Base-by-base conservation (phyloP, 257 asterid species). In the Nicotiana sylvestris region DNA sequence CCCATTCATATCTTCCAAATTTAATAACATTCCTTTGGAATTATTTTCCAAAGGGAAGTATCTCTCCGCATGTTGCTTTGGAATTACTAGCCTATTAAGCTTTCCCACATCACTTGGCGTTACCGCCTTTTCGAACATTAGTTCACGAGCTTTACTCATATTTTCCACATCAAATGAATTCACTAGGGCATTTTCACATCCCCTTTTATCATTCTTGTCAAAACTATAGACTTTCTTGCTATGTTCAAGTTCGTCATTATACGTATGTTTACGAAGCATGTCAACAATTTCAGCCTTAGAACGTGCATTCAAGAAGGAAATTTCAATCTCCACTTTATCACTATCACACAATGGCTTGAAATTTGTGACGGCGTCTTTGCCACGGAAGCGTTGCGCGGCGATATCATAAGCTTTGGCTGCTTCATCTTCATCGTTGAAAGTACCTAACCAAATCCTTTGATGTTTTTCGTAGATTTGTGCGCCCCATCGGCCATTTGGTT, bases 401-500 rank as follows among this genome's bases (percentile, higher is more conserved):
- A 89, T 86, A 87, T 92, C 95, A 86, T 92, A 91, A 17, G 91
- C 91, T 16, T 86, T 81, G 12, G 92, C 95, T 5, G 95, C 97
- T 27, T 90, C 95, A 2, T 89, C 89, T 13, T 92, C 97, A n/a
- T 86, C 89, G 65, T 89, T 91, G 89, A 90, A 92, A 4, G 95
- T 92, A 4, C 97, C 95, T 0, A 91, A 65, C 93, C 94, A 91
- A 11, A 91, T 93, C 25, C 94, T 13, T 17, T 92, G 98, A 83
- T 94, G 98, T 82, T 93, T 96, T 62, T 92, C 98, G 85, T 92
- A 94, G 82, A 95, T 95, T 88, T 95, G 99, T 0, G 98, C 98
- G 3, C 98, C 99, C 99, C 99, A 95, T 69, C 99, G 67, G 8
- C 99, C 99, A 67, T 95, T 95, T 1, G 99, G 99, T 87, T 95